Conservation (phyloP, 2,329 filamentous ascomycete species). For the Fusarium ramigenum region DNA sequence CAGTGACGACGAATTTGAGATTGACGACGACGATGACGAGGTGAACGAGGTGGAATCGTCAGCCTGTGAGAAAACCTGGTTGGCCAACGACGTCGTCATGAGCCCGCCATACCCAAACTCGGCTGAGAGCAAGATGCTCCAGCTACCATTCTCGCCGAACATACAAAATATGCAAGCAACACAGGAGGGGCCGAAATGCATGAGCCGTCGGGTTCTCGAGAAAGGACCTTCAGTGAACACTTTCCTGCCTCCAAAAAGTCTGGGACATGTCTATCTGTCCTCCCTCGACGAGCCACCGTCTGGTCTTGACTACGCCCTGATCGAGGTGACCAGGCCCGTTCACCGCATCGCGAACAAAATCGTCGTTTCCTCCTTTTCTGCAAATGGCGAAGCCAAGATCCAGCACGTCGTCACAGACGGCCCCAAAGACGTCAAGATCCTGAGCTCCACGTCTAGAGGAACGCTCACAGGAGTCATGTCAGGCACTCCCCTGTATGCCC, state of each 20-base stretch:
- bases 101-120: too few relatives aligned
- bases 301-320: background rate
- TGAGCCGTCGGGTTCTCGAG: background rate
- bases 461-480: background rate
- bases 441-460: background rate
- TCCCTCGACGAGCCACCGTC: background rate
- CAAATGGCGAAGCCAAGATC: background rate
- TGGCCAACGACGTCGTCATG: too few relatives aligned
- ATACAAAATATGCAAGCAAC: background rate
- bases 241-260: background rate
- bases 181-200: background rate
- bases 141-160: background rate
- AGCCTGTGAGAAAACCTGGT: too few relatives aligned
- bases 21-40: background rate
- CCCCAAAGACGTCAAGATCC: background rate
- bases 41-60: background rate
- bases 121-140: background rate
- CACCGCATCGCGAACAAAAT: background rate
- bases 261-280: background rate
- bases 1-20: background rate
- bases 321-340: background rate
- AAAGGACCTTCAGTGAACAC: background rate
- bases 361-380: accelerated
- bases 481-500: background rate
- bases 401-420: background rate